Base-by-base conservation (phyloP, 129 eudicot genomes). In the Logfia minima region DNA sequence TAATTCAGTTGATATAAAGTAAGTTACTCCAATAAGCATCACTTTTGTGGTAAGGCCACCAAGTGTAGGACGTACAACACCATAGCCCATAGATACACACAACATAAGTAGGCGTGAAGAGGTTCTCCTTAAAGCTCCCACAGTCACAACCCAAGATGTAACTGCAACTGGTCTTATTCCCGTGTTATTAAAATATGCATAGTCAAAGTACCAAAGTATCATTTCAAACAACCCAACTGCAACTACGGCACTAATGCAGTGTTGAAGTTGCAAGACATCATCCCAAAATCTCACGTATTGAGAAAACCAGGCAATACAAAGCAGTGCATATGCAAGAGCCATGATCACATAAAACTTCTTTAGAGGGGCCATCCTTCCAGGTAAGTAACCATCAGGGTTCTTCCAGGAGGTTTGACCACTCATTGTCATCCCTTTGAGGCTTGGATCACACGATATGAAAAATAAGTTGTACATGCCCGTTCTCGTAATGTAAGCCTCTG, bases 31-130 rank as follows among this genome's bases (percentile, higher is more conserved):
- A 81, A 92, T 82, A 61, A 92, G 96, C 81, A 92, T 68, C 67
- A 95, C 99, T 79, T 95, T 95, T 10, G 92, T 84, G 59, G 97
- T 95, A 69, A 95, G 89, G 14, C 99, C 99, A 84, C 99, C 99
- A 79, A 95, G 96, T 21, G 99, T 95, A 75, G 99, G 99, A 18
- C 99, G 96, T 56, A 95, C 96, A 77, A 95, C 99, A 45, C 99
- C 99, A 75, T 92, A 95, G 8, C 99, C 99, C 99, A 95, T 95
- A 28, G 99, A 84, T 53, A 95, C 94, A 69, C 88, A 91, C 71
- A 95, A 88, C 55, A 95, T 91, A 60, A 95, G 91, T 59, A 95
- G 78, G 35, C 99, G 94, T 29, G 97, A 88, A 74, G 92, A 60
- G 59, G 96, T 95, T 84, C 81, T 88, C 83, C 99, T 89, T 60